Evolutionary conservation across 768 basidiomycete species (phyloP).

Genomic region (Lactarius hatsudake): DNA sequence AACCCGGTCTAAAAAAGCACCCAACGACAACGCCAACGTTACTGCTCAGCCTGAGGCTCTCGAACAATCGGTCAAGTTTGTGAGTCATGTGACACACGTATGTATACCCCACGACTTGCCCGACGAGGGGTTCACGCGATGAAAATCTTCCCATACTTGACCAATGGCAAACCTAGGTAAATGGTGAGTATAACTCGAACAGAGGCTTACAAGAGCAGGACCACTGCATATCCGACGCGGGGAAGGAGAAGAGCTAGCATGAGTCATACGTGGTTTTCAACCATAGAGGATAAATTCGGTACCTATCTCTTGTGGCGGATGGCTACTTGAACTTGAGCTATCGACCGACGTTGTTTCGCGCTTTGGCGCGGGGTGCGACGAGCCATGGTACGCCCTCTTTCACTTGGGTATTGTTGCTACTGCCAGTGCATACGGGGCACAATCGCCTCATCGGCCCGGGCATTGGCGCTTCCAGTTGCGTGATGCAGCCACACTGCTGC

Average conservation of each 20-base stretch:
- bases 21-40: neutral
- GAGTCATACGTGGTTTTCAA: no score
- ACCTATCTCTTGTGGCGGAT: no score
- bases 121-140: neutral
- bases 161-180: neutral
- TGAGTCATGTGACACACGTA: neutral
- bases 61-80: neutral
- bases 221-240: neutral
- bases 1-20: neutral
- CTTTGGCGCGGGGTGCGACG: no score
- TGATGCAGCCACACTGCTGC: no score
- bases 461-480: no score
- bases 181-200: neutral
- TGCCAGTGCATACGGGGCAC: no score
- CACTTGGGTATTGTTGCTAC: no score
- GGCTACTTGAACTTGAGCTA: no score
- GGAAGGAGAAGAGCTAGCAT: neutral
- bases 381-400: no score
- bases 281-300: no score
- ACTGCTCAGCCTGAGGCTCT: neutral
- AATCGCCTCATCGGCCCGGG: no score
- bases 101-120: neutral
- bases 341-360: no score
- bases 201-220: neutral
- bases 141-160: neutral